Conservation (phyloP, 352 stramenopile species). For the Pythium apleroticum region DNA sequence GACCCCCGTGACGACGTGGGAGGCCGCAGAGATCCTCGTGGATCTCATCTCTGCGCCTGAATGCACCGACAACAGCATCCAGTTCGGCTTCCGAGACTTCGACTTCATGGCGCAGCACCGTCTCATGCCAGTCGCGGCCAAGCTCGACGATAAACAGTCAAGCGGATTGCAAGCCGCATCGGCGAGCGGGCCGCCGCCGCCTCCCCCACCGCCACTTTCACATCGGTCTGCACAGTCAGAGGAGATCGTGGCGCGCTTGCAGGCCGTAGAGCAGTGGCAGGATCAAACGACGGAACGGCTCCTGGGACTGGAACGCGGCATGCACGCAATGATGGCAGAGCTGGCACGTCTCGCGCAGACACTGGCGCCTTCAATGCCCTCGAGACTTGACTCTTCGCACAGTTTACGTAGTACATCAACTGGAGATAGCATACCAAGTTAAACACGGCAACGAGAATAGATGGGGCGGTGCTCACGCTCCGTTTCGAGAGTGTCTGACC, state of each 20-base stretch:
- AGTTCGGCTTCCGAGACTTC: slow-evolving; percentile 26
- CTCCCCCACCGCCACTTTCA: background rate
- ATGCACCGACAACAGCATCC: slow-evolving; percentile 15
- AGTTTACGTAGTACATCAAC: background rate
- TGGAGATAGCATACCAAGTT: background rate
- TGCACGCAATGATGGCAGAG: slow-evolving; percentile 11
- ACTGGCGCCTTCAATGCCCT: background rate
- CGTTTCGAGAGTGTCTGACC: background rate
- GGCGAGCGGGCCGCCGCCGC: background rate
- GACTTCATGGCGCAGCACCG: slow-evolving; percentile 17
- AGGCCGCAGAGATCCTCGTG: slow-evolving; percentile 19
- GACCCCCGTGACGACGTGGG: slow-evolving; percentile 11
- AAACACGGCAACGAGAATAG: background rate
- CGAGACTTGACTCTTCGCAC: background rate
- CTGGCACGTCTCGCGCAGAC: slow-evolving; percentile 7
- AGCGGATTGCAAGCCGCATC: background rate
- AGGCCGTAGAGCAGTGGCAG: slow-evolving; percentile 18
- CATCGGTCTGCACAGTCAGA: background rate
- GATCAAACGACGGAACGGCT: slow-evolving; percentile 8
- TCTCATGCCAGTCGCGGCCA: slow-evolving; percentile 7
- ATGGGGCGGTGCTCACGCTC: too few species aligned
- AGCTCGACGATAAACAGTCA: background rate
- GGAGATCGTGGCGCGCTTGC: slow-evolving; percentile 6
- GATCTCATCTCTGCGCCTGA: slow-evolving; percentile 19
- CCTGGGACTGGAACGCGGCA: slow-evolving; percentile 1